A percentile compares a stretch with the other conserved stretches of the same genome.
Conservation (phyloP, 2,329 filamentous ascomycete species). For the Neonectria hederae region DNA sequence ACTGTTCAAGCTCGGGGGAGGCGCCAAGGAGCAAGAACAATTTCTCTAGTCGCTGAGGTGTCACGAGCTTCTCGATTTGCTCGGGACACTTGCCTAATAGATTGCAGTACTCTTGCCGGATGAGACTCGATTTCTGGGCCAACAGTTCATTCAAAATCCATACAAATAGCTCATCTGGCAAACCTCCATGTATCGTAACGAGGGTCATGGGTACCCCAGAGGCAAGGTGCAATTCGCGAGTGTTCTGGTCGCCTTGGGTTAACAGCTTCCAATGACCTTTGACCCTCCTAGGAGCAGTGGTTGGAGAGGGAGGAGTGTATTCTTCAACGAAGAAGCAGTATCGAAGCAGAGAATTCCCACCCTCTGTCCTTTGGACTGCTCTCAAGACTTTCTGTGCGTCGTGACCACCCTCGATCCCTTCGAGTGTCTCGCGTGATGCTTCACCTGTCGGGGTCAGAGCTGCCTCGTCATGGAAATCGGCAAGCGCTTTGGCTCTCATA, state of each 20-base stretch:
- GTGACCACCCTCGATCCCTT: conserved; percentile 51
- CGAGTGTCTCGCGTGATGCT: conserved; percentile 37
- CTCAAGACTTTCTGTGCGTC: conserved; percentile 56
- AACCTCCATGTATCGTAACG: conserved; percentile 38
- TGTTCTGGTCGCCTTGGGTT: conserved; percentile 52
- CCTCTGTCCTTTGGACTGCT: conserved; percentile 62
- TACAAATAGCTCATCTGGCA: conserved; percentile 71
- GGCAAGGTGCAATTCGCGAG: conserved; percentile 67
- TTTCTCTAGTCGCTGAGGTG: conserved; percentile 55
- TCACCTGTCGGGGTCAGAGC: conserved; percentile 23
- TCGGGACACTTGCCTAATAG: conserved; percentile 58
- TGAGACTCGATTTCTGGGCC: conserved; percentile 61
- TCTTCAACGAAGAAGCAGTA: conserved; percentile 63
- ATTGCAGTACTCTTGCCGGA: conserved; percentile 69
- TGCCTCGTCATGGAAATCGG: conserved; percentile 31
- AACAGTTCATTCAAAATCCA: conserved; percentile 73
- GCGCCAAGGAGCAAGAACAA: conserved; percentile 71
- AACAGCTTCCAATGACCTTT: conserved; percentile 60
- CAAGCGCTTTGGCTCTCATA: conserved; percentile 52
- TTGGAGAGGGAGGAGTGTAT: conserved; percentile 40
- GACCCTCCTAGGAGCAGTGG: conserved; percentile 42
- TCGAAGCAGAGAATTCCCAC: conserved; percentile 46
- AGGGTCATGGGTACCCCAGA: conserved; percentile 70
- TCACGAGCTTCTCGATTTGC: conserved; percentile 57
- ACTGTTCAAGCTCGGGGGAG: conserved; percentile 53